phyloP scores from a whole-genome alignment of 225 moss, liverwort and hornwort genomes.

The Thuidium tamariscinum region DNA sequence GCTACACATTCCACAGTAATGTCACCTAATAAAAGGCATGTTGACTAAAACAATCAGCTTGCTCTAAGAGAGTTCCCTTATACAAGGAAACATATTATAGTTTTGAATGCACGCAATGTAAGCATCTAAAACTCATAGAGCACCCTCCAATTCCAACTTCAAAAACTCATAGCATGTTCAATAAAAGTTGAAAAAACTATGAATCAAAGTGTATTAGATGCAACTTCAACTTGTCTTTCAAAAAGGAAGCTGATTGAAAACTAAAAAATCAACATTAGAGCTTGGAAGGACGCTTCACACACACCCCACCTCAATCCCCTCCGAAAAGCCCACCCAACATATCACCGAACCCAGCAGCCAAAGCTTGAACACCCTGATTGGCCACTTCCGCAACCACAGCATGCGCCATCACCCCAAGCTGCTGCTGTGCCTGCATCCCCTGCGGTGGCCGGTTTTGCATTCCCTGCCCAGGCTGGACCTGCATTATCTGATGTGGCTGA shows the following conservation, averaged over 20 bases:
- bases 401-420: background rate
- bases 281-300: no score
- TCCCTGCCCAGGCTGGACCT: background rate
- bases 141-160: background rate
- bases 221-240: background rate
- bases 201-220: background rate
- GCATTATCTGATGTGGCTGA: background rate
- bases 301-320: background rate
- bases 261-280: background rate
- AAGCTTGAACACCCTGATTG: background rate
- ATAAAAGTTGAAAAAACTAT: background rate
- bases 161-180: background rate
- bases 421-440: background rate
- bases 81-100: background rate
- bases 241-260: no score
- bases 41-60: background rate
- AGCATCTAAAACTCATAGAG: background rate
- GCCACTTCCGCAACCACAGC: background rate
- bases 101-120: fast-evolving
- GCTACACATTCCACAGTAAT: background rate
- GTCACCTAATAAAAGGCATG: fast-evolving
- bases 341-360: background rate
- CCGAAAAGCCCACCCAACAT: background rate
- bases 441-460: background rate
- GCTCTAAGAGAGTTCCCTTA: background rate